These are phyloP conservation scores for Thalia dealbata DNA, from an alignment of 176 grass and related monocot genomes.

Conservation along the genomic window DNA sequence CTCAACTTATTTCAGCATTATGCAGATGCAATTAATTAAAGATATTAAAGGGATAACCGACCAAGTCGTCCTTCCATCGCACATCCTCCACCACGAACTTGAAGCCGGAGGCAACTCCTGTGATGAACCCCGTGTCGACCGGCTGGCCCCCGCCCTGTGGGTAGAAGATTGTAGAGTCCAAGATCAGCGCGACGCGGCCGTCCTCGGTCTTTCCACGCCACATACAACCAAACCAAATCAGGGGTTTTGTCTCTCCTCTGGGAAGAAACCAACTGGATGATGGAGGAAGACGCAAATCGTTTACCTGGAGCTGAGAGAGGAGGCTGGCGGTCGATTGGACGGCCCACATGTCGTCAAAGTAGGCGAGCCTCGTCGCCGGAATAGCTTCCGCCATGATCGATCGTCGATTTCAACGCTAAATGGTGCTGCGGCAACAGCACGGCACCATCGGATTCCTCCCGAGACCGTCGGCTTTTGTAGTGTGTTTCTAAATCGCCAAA, in stretches of 20 bases:
- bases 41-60: constrained; percentile 25
- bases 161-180: constrained; percentile 73
- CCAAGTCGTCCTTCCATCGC: constrained; percentile 61
- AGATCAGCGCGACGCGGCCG: constrained; percentile 41
- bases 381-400: constrained; percentile 19
- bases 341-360: constrained; percentile 76
- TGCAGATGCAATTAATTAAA: too few relatives aligned
- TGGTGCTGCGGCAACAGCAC: background rate
- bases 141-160: constrained; percentile 91
- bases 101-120: constrained; percentile 9
- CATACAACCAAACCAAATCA: background rate
- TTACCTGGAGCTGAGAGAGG: constrained; percentile 41
- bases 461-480: too few relatives aligned
- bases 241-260: background rate
- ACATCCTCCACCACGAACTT: constrained; percentile 79
- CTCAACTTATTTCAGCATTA: too few relatives aligned
- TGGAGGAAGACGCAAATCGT: background rate
- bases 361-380: constrained; percentile 46
- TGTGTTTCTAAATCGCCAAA: too few relatives aligned
- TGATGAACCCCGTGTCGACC: constrained; percentile 50
- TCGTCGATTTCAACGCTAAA: background rate
- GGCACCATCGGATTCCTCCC: background rate
- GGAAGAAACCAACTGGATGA: background rate
- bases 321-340: constrained; percentile 39
- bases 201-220: constrained; percentile 40